Evolutionary conservation across 2,329 filamentous ascomycete species (phyloP), one percentile per base, ranked within the genome.

Genomic region (Pseudomassariella vexata): DNA sequence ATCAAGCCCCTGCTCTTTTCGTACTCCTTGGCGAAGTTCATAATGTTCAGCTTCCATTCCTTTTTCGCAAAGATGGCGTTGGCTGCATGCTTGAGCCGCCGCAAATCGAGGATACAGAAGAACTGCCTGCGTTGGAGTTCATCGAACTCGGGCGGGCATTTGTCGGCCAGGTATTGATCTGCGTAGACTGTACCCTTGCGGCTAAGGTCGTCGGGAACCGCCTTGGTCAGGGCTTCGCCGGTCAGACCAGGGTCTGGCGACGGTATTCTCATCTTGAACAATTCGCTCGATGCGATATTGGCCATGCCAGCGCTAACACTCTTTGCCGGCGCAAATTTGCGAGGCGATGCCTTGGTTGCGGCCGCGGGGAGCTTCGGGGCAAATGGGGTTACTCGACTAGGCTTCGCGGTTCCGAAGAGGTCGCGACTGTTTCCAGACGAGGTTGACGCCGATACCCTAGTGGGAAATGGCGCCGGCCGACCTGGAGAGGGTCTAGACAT

Each of bases 21-120:
- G 39, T 75, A 79, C 49, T 78, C 74, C 49, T 77, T 79, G 23
- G 74, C 73, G 36, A 79, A 79, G 49, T 77, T 78, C 41, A 72
- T 51, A 12, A 78, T 67, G 41, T 79, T 79, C 32, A 79, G 53
- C 53, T 74, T 76, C 74, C 74, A 79, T 42, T 76, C 73, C 50
- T 78, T 78, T 49, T 67, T 71, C 12, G 57, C 49, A 37, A 78
- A 79, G 11, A 79, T 73, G 44, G 78, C 73, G 43, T 77, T 66
- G 18, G 74, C 73, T 5, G 73, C 69, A 45, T 76, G 76, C 54
- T 79, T 79, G 27, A 79, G 62, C 40, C 74, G 66, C 38, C 74
- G 70, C 36, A 79, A 58, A 46, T 79, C 74, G 42, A 79, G 70
- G 39, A 79, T 70, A 48, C 73, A 78, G 44, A 77, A 78, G 48